Evolutionary conservation across 2,329 filamentous ascomycete genomes (phyloP).

Genomic region (Xylariales sp.): DNA sequence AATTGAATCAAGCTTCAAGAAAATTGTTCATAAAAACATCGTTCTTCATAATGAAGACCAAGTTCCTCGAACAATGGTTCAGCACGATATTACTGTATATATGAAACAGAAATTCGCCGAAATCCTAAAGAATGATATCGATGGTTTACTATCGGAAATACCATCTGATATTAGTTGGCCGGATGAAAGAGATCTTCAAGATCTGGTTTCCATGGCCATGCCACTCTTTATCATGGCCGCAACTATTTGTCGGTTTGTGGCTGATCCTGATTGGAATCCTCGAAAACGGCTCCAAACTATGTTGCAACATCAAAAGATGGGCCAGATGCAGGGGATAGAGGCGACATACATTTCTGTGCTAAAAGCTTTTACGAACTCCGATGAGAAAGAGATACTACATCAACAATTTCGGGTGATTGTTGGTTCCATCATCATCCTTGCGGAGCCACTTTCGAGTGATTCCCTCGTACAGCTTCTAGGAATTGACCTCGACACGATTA

Average conservation of each 20-base stretch:
- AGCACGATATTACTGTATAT: slow-evolving; percentile 31
- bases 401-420: background rate
- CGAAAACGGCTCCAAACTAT: background rate
- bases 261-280: background rate
- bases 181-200: slow-evolving; percentile 6
- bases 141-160: slow-evolving; percentile 6
- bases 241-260: slow-evolving; percentile 22
- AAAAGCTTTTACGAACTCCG: background rate
- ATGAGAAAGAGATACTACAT: background rate
- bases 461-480: background rate
- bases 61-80: slow-evolving; percentile 21
- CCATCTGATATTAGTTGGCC: slow-evolving; percentile 25
- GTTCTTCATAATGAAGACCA: slow-evolving; percentile 35
- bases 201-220: slow-evolving; percentile 14
- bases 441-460: background rate
- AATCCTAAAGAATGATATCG: slow-evolving; percentile 22
- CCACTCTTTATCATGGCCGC: slow-evolving; percentile 25
- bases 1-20: slow-evolving; percentile 29
- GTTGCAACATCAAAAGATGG: background rate
- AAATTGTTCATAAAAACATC: too few relatives aligned
- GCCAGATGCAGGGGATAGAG: background rate
- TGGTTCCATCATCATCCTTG: background rate
- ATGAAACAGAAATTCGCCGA: slow-evolving; percentile 22
- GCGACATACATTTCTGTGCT: background rate
- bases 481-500: background rate